Evolutionary conservation across 2,329 filamentous ascomycete genomes (phyloP).

Genomic region (Clarireedia paspali): DNA sequence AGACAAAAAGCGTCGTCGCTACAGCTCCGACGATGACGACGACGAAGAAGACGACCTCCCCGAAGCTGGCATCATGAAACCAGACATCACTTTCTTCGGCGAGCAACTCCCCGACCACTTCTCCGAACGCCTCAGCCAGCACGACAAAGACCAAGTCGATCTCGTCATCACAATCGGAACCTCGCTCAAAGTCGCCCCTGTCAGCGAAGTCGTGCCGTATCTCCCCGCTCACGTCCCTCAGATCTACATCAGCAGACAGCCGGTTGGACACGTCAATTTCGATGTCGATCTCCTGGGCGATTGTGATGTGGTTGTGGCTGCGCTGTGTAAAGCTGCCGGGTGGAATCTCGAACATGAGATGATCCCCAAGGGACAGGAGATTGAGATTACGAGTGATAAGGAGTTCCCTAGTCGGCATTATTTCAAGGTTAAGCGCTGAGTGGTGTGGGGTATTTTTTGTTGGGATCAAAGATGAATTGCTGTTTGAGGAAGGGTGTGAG

Average conservation of each 20-base stretch:
- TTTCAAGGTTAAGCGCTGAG: constrained; percentile 28
- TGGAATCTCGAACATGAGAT: constrained; percentile 81
- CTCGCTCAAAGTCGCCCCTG: constrained; percentile 89
- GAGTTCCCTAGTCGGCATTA: constrained; percentile 38
- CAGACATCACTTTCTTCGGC: constrained; percentile 97
- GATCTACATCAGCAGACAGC: constrained; percentile 81
- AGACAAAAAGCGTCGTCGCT: constrained; percentile 33
- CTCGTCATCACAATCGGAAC: constrained; percentile 95
- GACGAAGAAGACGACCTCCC: constrained; percentile 57
- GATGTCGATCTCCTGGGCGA: constrained; percentile 95
- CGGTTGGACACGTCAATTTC: constrained; percentile 84
- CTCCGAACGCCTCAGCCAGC: constrained; percentile 67
- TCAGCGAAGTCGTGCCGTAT: constrained; percentile 81
- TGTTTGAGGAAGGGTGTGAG: no score
- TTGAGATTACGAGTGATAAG: constrained; percentile 46
- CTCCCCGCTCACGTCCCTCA: constrained; percentile 76
- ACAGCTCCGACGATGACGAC: constrained; percentile 16
- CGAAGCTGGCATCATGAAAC: constrained; percentile 79
- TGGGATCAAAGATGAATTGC: no score
- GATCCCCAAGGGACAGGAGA: constrained; percentile 59
- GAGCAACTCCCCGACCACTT: constrained; percentile 83
- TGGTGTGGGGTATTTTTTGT: no score
- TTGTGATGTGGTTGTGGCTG: constrained; percentile 82
- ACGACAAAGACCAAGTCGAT: constrained; percentile 75
- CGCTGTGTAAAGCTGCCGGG: constrained; percentile 72